Percentiles rank a stretch among this genome's conserved stretches.
Conservation (phyloP, 345 rosid species). For the Sisymbrium irio region DNA sequence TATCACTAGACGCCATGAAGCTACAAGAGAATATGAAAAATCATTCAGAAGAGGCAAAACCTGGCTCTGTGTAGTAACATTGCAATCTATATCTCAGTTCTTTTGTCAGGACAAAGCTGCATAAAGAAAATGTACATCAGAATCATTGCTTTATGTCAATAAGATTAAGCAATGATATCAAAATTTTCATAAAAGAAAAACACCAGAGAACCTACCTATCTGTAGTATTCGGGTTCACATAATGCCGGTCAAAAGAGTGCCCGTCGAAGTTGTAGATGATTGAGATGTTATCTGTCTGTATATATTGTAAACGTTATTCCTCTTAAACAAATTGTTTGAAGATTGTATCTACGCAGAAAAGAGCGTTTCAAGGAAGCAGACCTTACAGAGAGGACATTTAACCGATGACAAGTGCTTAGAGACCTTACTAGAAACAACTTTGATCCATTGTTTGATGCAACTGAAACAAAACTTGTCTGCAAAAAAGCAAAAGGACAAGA, state of each 20-base stretch:
- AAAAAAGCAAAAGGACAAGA: not conserved
- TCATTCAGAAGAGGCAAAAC: slow-evolving; percentile 30
- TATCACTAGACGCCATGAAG: not conserved
- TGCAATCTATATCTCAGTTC: slow-evolving; percentile 70
- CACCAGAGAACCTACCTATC: slow-evolving; percentile 42
- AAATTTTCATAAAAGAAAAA: not conserved
- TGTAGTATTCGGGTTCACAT: slow-evolving; percentile 38
- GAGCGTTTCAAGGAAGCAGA: slow-evolving; percentile 24
- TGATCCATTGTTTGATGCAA: slow-evolving; percentile 76
- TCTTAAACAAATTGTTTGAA: not conserved
- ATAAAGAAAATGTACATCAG: not conserved
- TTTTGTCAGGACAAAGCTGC: slow-evolving; percentile 67
- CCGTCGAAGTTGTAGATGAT: slow-evolving; percentile 70
- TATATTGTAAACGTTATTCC: slow-evolving; percentile 3
- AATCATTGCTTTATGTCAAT: not conserved
- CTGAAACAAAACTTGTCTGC: slow-evolving; percentile 87
- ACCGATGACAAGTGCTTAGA: slow-evolving; percentile 46
- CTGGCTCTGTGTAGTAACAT: slow-evolving; percentile 69
- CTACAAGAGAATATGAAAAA: not conserved
- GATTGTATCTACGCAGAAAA: not conserved
- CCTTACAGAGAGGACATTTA: slow-evolving; percentile 93
- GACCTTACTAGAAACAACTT: slow-evolving; percentile 62
- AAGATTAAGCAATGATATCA: not conserved
- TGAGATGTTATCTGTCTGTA: slow-evolving; percentile 69
- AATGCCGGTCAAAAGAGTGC: slow-evolving; percentile 57